Conservation (phyloP, 2,329 filamentous ascomycete genomes). For the Fragosphaeria purpurea region DNA sequence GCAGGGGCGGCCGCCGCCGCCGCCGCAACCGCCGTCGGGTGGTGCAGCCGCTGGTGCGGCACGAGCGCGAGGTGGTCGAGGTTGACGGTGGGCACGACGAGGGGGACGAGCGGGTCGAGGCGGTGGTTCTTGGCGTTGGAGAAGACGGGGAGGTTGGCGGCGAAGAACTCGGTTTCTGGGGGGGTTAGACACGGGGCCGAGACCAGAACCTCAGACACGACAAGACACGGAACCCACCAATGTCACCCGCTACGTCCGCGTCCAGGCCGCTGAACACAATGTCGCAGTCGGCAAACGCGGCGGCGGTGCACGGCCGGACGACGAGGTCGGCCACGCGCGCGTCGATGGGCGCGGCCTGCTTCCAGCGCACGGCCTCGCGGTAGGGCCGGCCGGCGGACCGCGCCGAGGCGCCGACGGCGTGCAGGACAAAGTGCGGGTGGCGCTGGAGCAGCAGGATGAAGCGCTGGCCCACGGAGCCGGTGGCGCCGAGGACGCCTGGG, state of each 20-base stretch:
- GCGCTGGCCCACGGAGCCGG: slow-evolving; percentile 87
- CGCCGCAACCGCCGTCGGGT: slow-evolving; percentile 27
- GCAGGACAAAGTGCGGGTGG: slow-evolving; percentile 77
- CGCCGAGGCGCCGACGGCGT: slow-evolving; percentile 81
- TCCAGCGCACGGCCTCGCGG: slow-evolving; percentile 89
- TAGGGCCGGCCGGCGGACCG: slow-evolving; percentile 90
- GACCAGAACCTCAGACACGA: neutral
- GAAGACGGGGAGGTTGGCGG: slow-evolving; percentile 82
- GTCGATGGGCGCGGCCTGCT: slow-evolving; percentile 78
- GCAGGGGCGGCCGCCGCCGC: too few relatives aligned
- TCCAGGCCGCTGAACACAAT: slow-evolving; percentile 89
- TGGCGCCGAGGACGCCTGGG: slow-evolving; percentile 72
- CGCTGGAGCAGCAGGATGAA: slow-evolving; percentile 87
- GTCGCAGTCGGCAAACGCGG: slow-evolving; percentile 81
- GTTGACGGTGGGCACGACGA: slow-evolving; percentile 94
- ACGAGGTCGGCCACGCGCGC: slow-evolving; percentile 63
- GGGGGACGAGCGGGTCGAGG: slow-evolving; percentile 76
- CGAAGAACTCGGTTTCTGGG: slow-evolving; percentile 80
- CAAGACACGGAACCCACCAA: slow-evolving; percentile 47
- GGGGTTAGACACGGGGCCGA: neutral
- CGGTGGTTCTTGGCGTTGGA: slow-evolving; percentile 98
- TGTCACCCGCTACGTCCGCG: slow-evolving; percentile 82
- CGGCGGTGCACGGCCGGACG: slow-evolving; percentile 73
- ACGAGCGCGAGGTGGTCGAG: slow-evolving; percentile 78
- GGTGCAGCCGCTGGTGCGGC: slow-evolving; percentile 70